Base-by-base conservation (phyloP, 2,329 filamentous ascomycete species). In the Aspergillus ustus region DNA sequence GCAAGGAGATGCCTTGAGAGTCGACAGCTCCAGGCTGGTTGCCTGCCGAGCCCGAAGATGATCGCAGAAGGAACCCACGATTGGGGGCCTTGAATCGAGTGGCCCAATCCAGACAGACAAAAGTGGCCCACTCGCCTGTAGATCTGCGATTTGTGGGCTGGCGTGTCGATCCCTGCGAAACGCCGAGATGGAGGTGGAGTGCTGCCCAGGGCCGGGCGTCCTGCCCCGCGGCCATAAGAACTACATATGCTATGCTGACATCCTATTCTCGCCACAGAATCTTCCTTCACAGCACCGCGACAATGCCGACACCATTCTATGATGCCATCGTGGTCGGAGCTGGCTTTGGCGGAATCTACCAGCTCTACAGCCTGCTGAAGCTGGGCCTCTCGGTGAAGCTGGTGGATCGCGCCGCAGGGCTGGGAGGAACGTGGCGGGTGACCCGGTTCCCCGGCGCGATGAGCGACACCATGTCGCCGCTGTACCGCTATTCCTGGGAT, bases 391-490 rank as follows among this genome's bases (percentile, higher is more conserved):
- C 57, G 5, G 63, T 62, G 7, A 66, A 63, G 29, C 58, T 66
- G 3, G 52, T 69, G 4, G 67, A 69, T 19, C 61, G 57, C 13
- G 67, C 57, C 1, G 48, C 31, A 1, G 52, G 52, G 0, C 49
- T 62, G 75, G 81, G 81, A 4, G 81, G 82, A 1, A 83, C 81
- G 2, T 84, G 82, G 81, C 76, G 73, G 58, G 80, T 77, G 78
- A 82, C 82, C 57, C 73, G 76, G 19, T 82, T 82, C 51, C 79
- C 81, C 13, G 81, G 81, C 3, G 79, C 80, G n/a, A 74, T 80
- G 45, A 79, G 81, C 54, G 81, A 83, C 58, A 80, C 79, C 0
- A 79, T 83, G 66, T 77, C 76, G 1, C 75, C 79, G n/a, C 78
- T 78, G 0, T 84, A 84, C 65, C 63, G 62, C 4, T 71, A 69